These are phyloP conservation scores for Aspergillus felis DNA, from an alignment of 2,329 filamentous ascomycete species.

Conservation along the genomic window DNA sequence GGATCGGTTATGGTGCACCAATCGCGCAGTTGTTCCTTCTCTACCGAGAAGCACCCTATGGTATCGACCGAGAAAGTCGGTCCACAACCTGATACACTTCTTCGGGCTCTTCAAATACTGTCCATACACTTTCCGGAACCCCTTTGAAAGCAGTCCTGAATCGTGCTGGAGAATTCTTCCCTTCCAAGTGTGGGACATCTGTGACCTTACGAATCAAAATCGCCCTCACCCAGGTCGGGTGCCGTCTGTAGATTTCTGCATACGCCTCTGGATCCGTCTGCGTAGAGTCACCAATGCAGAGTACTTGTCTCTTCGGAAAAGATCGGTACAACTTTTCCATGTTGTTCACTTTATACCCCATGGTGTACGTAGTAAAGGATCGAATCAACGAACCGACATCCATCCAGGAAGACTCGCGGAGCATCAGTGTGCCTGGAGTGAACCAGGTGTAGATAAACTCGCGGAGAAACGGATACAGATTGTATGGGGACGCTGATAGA, in stretches of 20 bases:
- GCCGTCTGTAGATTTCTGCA: constrained; percentile 66
- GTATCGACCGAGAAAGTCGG: constrained; percentile 17
- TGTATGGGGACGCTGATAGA: constrained; percentile 89
- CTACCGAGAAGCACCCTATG: background rate
- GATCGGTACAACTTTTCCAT: constrained; percentile 74
- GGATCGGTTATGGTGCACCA: background rate
- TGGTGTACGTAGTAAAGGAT: constrained; percentile 73
- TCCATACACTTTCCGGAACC: constrained; percentile 69
- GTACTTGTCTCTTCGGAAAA: constrained; percentile 74
- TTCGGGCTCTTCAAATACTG: constrained; percentile 72
- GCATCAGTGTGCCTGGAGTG: constrained; percentile 72
- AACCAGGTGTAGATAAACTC: constrained; percentile 69
- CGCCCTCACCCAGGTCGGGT: constrained; percentile 72
- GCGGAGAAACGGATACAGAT: constrained; percentile 82
- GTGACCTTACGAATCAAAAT: constrained; percentile 84
- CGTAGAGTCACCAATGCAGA: constrained; percentile 86
- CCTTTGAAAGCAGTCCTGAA: constrained; percentile 81
- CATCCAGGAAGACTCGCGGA: constrained; percentile 83
- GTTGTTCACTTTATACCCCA: constrained; percentile 79
- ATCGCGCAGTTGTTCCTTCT: background rate
- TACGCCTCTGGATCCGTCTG: constrained; percentile 91
- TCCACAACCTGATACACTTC: constrained; percentile 50
- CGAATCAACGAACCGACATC: constrained; percentile 75
- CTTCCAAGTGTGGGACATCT: constrained; percentile 68
- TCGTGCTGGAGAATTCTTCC: constrained; percentile 68